Evolutionary conservation across 1,139 yeast genomes (phyloP).

Genomic region (Pichia sp.): DNA sequence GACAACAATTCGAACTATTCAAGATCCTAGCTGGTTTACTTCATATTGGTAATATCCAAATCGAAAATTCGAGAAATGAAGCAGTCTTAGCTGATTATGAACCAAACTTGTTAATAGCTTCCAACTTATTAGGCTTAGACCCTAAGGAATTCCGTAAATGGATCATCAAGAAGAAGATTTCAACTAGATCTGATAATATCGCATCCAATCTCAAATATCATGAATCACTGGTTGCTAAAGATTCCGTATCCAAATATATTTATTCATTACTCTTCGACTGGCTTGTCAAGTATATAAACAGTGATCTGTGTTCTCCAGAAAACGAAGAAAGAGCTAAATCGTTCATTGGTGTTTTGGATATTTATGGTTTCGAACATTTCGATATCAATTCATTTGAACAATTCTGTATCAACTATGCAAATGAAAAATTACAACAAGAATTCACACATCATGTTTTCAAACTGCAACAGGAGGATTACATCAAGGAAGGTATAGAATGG

Average conservation of each 20-base stretch:
- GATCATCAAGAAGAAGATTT: constrained; percentile 90
- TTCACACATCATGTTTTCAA: constrained; percentile 97
- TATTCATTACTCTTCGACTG: constrained; percentile 93
- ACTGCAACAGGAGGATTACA: constrained; percentile 93
- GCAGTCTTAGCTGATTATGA: constrained; percentile 83
- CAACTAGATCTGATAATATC: constrained; percentile 88
- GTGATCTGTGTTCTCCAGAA: constrained; percentile 75
- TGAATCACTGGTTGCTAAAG: constrained; percentile 91
- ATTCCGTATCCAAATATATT: constrained; percentile 91
- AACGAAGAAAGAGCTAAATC: constrained; percentile 54
- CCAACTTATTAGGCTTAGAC: constrained; percentile 82
- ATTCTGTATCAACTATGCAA: constrained; percentile 96
- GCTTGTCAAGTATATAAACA: constrained; percentile 82
- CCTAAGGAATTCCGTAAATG: constrained; percentile 76
- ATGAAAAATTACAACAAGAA: constrained; percentile 96
- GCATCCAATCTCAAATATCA: constrained; percentile 76
- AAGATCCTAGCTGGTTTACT: constrained; percentile 87
- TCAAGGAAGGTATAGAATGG: constrained; percentile 94
- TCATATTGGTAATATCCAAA: constrained; percentile 90
- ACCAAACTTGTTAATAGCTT: constrained; percentile 76
- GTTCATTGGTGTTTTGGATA: constrained; percentile 96
- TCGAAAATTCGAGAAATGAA: constrained; percentile 81
- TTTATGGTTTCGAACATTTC: constrained; percentile 96
- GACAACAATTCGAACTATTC: constrained; percentile 67
- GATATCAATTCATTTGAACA: constrained; percentile 94